Conservation (phyloP, 2,329 filamentous ascomycete species). For the Pyrenochaeta sp. region DNA sequence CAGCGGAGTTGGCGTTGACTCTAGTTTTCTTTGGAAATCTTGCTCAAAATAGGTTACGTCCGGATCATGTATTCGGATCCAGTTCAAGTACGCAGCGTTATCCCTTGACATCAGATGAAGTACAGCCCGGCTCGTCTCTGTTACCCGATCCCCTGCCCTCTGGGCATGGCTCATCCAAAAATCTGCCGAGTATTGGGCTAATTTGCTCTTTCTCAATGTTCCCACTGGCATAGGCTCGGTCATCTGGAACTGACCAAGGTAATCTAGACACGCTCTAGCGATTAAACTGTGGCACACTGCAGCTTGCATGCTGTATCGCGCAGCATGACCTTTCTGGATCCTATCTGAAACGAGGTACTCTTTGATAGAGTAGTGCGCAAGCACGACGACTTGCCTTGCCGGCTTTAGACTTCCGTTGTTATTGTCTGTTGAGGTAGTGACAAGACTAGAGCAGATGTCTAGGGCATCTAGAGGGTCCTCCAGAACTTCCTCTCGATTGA, state of each 20-base stretch:
- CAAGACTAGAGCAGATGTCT: slow-evolving; percentile 43
- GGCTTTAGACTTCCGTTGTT: background rate
- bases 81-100: slow-evolving; percentile 26
- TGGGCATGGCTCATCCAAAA: slow-evolving; percentile 36
- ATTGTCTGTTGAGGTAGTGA: slow-evolving; percentile 26
- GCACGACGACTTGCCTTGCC: slow-evolving; percentile 11
- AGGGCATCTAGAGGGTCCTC: slow-evolving; percentile 43
- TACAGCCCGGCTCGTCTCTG: slow-evolving; percentile 9
- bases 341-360: slow-evolving; percentile 45
- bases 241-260: slow-evolving; percentile 34
- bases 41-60: slow-evolving; percentile 8
- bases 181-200: slow-evolving; percentile 38
- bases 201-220: slow-evolving; percentile 9
- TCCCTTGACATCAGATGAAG: slow-evolving; percentile 19
- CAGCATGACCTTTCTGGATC: slow-evolving; percentile 27
- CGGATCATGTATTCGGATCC: slow-evolving; percentile 27
- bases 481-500: slow-evolving; percentile 46
- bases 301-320: slow-evolving; percentile 32
- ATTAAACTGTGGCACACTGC: slow-evolving; percentile 27
- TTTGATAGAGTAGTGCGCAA: slow-evolving; percentile 49
- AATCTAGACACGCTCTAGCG: slow-evolving; percentile 31
- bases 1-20: slow-evolving; percentile 19
- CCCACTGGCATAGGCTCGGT: slow-evolving; percentile 8
- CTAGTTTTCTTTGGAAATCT: slow-evolving; percentile 6
- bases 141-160: slow-evolving; percentile 17